phyloP scores from a whole-genome alignment of 176 grass and related monocot genomes.

The Carex parvula region DNA sequence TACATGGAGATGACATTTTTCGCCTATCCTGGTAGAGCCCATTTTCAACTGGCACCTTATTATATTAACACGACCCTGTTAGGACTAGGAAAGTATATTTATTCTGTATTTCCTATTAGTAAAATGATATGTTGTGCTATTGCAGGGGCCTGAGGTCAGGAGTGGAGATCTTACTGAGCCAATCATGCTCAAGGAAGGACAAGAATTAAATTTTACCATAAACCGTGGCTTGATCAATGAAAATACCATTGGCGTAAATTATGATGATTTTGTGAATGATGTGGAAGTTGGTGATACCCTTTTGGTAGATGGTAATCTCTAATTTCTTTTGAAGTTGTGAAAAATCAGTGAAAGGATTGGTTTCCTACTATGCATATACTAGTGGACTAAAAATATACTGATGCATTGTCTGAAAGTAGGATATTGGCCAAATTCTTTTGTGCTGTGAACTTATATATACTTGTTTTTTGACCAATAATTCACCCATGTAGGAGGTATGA shows the following conservation, averaged over 20 bases:
- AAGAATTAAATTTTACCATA: conserved; percentile 91
- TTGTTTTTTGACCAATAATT: conserved; percentile 8
- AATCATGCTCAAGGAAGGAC: conserved; percentile 76
- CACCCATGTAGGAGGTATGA: conserved; percentile 79
- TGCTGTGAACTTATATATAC: neutral
- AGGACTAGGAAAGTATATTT: neutral
- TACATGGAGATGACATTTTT: neutral
- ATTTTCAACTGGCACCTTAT: neutral
- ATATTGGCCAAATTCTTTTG: neutral
- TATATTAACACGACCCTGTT: neutral
- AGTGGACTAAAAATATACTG: neutral
- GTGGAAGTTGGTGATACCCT: conserved; percentile 92
- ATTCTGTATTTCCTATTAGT: neutral
- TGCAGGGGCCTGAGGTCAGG: conserved; percentile 97
- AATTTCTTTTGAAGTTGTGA: conserved; percentile 20
- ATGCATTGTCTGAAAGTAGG: neutral
- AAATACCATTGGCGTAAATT: conserved; percentile 92
- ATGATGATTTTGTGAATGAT: conserved; percentile 96
- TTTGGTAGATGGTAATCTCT: conserved; percentile 84
- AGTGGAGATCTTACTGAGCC: conserved; percentile 92
- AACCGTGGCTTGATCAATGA: conserved; percentile 70
- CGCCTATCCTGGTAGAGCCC: neutral
- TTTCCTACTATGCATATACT: neutral
- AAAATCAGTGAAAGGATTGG: neutral
- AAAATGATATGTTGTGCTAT: neutral